phyloP scores from a whole-genome alignment of 73 alveolate species.

The Tetrahymena malaccensis region DNA sequence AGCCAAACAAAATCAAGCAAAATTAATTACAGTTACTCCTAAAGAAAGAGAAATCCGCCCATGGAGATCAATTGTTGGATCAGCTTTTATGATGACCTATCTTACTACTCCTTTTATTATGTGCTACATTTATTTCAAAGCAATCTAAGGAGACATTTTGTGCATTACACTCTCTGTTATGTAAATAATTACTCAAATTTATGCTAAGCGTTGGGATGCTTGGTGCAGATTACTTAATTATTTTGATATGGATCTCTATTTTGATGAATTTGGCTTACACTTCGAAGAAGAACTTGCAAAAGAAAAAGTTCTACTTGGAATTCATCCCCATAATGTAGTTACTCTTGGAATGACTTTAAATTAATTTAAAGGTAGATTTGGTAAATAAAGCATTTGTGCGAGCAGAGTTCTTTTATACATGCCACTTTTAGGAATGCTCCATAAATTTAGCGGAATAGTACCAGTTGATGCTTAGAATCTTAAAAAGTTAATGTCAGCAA shows the following conservation, averaged over 20 bases:
- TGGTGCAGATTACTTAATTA: background rate
- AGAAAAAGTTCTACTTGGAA: background rate
- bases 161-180: background rate
- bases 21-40: background rate
- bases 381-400: background rate
- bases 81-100: background rate
- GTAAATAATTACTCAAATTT: background rate
- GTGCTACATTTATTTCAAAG: background rate
- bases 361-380: background rate
- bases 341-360: background rate
- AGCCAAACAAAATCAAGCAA: background rate
- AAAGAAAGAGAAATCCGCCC: background rate
- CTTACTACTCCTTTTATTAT: background rate
- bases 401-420: background rate
- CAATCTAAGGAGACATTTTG: background rate
- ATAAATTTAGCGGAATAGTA: background rate
- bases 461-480: slow-evolving; percentile 28
- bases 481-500: background rate
- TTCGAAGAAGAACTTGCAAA: background rate
- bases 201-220: background rate
- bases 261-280: background rate
- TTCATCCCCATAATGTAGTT: background rate
- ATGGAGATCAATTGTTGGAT: background rate
- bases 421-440: background rate
- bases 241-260: background rate